Base-by-base conservation (phyloP, 2,329 filamentous ascomycete genomes). In the Botrytis medusae region DNA sequence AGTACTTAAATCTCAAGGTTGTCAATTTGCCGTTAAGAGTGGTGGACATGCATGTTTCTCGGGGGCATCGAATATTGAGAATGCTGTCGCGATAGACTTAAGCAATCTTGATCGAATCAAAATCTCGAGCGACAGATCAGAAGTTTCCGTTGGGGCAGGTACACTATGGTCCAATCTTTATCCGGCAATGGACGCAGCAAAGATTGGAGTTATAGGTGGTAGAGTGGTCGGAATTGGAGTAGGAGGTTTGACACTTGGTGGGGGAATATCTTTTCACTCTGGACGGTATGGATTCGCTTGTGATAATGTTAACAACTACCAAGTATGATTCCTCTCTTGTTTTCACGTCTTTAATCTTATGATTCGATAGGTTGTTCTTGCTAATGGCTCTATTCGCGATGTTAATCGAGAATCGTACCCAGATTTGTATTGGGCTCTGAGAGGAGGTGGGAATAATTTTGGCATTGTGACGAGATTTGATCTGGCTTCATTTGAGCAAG, bases 401-500 rank as follows among this genome's bases (percentile, higher is more conserved):
- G 81, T 82, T 82, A n/a, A 79, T 77, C 0, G 51, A 72, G 18
- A 79, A 89, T 74, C 75, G 82, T 46, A 62, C 42, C 64, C 71
- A 0, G 87, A 89, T 72, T 81, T 90, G 16, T 89, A 83, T 80
- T 83, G 82, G 76, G 87, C 85, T 0, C 83, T 90, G 5, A 85
- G 86, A 70, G 88, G 88, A 10, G 88, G 88, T 14, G 59, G 54
- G 0, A 77, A 77, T 22, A 76, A 77, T 60, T 77, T 77, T 40
- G 61, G 64, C 20, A 83, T 87, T 73, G 84, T 87, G 9, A 86
- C 85, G 12, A 81, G 81, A 18, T 87, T 86, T 76, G 79, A 84
- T n/a, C 78, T 88, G 18, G 79, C 84, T 74, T 84, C 84, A 0
- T 82, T 74, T 46, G 63, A 69, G 29, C 69, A 74, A n/a, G 72